Conservation (phyloP, 106 monocot species). For the Ottelia alismoides region DNA sequence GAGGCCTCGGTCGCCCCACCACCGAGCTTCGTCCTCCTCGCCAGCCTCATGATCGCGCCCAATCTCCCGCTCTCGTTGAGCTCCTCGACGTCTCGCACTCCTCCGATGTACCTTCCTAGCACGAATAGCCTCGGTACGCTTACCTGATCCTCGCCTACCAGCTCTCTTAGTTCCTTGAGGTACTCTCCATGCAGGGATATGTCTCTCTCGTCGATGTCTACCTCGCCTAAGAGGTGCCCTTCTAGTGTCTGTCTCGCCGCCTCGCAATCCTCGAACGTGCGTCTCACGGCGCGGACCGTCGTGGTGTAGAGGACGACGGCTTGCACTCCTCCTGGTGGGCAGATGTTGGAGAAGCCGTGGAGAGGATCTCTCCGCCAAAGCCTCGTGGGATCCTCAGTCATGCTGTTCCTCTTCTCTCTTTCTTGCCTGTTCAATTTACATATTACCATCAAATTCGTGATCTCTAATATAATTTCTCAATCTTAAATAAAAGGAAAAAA, state of each 20-base stretch:
- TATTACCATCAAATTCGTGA: too few species aligned
- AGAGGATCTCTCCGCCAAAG: constrained; percentile 50
- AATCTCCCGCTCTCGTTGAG: constrained; percentile 60
- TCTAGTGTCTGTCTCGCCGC: constrained; percentile 44
- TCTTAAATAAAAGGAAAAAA: too few species aligned
- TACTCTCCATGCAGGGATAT: constrained; percentile 80
- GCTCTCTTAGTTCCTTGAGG: constrained; percentile 64
- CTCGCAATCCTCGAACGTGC: constrained; percentile 92
- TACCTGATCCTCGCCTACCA: constrained; percentile 36
- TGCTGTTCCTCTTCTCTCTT: constrained; percentile 8
- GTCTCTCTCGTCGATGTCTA: constrained; percentile 71
- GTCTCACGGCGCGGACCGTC: constrained; percentile 60
- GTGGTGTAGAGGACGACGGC: constrained; percentile 90
- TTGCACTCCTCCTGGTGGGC: constrained; percentile 48
- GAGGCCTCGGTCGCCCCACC: constrained; percentile 1
- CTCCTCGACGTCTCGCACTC: constrained; percentile 58
- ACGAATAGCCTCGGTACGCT: constrained; percentile 70
- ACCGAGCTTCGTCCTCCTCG: constrained; percentile 9
- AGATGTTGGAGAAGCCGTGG: constrained; percentile 38
- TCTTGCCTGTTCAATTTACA: too few species aligned
- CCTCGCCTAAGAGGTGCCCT: constrained; percentile 21
- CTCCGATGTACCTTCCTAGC: constrained; percentile 72
- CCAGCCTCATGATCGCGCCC: constrained; percentile 57
- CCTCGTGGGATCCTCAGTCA: constrained; percentile 3
- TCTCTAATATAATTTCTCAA: too few species aligned